Evolutionary conservation across 2,329 filamentous ascomycete species (phyloP).

Genomic region (Bipolaris zeicola): DNA sequence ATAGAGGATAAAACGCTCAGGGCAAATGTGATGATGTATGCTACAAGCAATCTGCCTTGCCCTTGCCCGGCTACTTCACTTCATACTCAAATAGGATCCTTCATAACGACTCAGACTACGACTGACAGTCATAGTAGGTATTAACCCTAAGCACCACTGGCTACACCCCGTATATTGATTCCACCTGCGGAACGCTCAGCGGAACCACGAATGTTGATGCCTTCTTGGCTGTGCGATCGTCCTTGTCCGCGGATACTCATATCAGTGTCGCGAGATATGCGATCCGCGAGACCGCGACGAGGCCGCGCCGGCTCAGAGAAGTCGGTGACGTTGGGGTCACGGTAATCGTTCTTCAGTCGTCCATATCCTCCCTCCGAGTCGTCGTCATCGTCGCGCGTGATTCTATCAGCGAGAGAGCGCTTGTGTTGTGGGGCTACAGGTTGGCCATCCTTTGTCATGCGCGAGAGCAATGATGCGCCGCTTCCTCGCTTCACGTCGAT

Average conservation of each 20-base stretch:
- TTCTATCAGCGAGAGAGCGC: constrained; percentile 38
- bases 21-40: neutral
- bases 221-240: constrained; percentile 26
- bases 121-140: neutral
- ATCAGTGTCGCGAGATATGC: constrained; percentile 30
- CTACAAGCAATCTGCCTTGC: neutral
- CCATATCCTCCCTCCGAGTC: constrained; percentile 33
- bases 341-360: constrained; percentile 40
- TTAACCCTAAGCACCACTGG: constrained; percentile 33
- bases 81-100: neutral
- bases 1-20: neutral
- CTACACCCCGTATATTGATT: constrained; percentile 43
- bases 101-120: neutral
- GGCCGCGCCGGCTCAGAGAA: constrained; percentile 32
- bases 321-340: constrained; percentile 31
- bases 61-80: neutral
- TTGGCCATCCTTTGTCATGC: constrained; percentile 45
- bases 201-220: constrained; percentile 43
- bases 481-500: constrained; percentile 38
- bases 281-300: constrained; percentile 27
- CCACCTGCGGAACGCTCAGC: constrained; percentile 27
- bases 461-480: constrained; percentile 34
- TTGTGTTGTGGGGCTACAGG: constrained; percentile 28
- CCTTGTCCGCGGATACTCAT: constrained; percentile 30
- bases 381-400: constrained; percentile 38